Conservation (phyloP, 1,284 basidiomycete species). For the Hymenochaete sp. region DNA sequence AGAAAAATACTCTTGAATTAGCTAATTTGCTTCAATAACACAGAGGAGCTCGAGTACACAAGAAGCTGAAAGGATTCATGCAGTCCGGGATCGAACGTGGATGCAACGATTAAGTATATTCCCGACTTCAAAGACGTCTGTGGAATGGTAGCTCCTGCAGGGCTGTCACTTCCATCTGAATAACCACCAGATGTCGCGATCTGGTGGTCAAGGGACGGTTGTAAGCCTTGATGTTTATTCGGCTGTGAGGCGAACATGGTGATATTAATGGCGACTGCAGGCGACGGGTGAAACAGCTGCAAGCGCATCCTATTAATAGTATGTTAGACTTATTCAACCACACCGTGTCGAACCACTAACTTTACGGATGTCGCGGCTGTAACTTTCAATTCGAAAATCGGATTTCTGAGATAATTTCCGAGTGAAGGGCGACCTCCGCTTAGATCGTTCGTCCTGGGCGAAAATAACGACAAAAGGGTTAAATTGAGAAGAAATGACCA, state of each 20-base stretch:
- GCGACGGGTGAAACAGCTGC: conserved; percentile 42
- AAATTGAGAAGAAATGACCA: not conserved
- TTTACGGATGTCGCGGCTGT: conserved; percentile 46
- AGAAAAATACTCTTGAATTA: too few species aligned
- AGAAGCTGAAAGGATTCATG: conserved; percentile 52
- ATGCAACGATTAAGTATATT: conserved; percentile 65
- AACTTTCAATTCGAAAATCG: conserved; percentile 56
- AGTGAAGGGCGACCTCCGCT: conserved; percentile 63
- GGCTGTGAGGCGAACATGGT: conserved; percentile 38
- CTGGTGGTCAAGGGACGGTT: conserved; percentile 32
- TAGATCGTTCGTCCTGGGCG: conserved; percentile 39
- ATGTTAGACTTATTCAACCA: not conserved
- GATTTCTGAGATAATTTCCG: conserved; percentile 57
- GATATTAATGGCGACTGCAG: conserved; percentile 46
- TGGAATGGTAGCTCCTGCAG: conserved; percentile 61
- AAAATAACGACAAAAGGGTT: conserved; percentile 1
- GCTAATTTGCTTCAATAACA: too few species aligned
- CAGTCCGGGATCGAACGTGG: conserved; percentile 58
- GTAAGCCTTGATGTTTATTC: not conserved
- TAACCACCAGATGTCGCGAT: conserved; percentile 71
- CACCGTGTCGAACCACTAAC: conserved; percentile 32
- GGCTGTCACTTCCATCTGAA: conserved; percentile 40
- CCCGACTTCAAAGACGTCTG: conserved; percentile 45
- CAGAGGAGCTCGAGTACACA: conserved; percentile 44
- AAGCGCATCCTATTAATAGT: conserved; percentile 47